Base-by-base conservation (phyloP, 371 early-diverging fungal species). In the Apophysomyces ossiformis region DNA sequence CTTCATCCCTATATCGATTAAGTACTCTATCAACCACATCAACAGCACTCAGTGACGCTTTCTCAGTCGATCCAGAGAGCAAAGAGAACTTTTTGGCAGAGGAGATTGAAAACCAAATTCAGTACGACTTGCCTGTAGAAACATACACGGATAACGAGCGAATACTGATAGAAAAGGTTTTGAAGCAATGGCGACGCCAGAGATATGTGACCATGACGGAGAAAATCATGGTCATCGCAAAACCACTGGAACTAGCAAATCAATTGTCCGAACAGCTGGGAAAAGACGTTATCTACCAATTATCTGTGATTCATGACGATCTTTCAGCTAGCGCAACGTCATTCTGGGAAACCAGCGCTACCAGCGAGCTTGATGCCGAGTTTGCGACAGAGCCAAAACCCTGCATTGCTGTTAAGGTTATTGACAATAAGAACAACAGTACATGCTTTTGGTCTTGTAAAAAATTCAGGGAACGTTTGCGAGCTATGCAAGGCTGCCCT, bases 211-310 rank as follows among this genome's bases (percentile, higher is more conserved):
- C 77, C 9, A 86, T 93, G 69, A 89, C 91, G 1, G 90, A 92
- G 64, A 80, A 76, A 16, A 82, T 93, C 36, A 69, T 90, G 37
- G 78, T 80, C 21, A 84, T 87, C 60, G 90, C 90, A 0, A 84
- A 87, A 0, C 60, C 89, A 13, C 68, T 95, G 26, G 93, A 94
- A 71, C 92, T 93, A 60, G 94, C 93, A 57, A 95, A 95, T 62
- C 84, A 93, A 7, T 91, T 93, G 61, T 84, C 91, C 58, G 87
- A 86, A 54, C 93, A 95, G 66, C 76, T 94, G 5, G 84, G 82
- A 2, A 92, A 92, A 54, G 75, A 89, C 36, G 90, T 91, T 6
- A 75, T 90, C 0, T 95, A 92, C 69, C 93, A 95, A 69, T 89
- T 94, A 63, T 83, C 86, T 13, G 81, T 94, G 32, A 66, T 91